These are phyloP conservation scores for Agrocybe pediades DNA, from an alignment of 768 basidiomycete genomes.

Conservation along the genomic window DNA sequence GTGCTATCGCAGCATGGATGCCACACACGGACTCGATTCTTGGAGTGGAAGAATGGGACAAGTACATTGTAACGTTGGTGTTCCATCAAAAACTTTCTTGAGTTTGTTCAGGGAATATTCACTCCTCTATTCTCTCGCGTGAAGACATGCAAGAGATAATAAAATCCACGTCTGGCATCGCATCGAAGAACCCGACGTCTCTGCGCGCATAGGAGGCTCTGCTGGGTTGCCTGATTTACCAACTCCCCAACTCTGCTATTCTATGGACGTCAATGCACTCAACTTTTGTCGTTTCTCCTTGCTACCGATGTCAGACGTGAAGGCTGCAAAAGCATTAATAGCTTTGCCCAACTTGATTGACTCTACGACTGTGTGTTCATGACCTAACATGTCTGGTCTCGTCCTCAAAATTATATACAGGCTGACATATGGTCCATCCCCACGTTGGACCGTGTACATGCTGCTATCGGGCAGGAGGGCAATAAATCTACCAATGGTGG, in stretches of 20 bases:
- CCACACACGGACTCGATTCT: conserved; percentile 80
- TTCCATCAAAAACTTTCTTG: conserved; percentile 3
- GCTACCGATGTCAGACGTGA: conserved; percentile 25
- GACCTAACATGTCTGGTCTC: background rate
- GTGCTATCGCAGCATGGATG: conserved; percentile 75
- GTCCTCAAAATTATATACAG: conserved; percentile 38
- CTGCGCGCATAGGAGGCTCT: conserved; percentile 54
- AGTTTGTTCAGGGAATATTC: background rate
- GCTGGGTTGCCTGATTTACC: conserved; percentile 53
- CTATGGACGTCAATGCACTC: conserved; percentile 88
- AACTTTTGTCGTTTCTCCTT: conserved; percentile 93
- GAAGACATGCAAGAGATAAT: conserved; percentile 85
- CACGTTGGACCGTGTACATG: conserved; percentile 67
- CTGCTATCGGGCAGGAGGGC: conserved; percentile 73
- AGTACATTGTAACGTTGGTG: conserved; percentile 75
- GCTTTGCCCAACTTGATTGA: conserved; percentile 90
- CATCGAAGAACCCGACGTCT: conserved; percentile 42
- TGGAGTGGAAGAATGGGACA: conserved; percentile 75
- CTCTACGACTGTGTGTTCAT: conserved; percentile 66
- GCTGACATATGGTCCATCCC: conserved; percentile 89
- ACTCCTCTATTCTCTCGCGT: conserved; percentile 6
- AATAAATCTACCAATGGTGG: conserved; percentile 49
- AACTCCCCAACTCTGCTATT: conserved; percentile 56
- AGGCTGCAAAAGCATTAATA: conserved; percentile 48
- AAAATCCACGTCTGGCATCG: conserved; percentile 77